Percentiles rank a stretch among this genome's conserved stretches.
Evolutionary conservation across 768 basidiomycete species (phyloP).

Genomic region (Tubosaeta sp.): DNA sequence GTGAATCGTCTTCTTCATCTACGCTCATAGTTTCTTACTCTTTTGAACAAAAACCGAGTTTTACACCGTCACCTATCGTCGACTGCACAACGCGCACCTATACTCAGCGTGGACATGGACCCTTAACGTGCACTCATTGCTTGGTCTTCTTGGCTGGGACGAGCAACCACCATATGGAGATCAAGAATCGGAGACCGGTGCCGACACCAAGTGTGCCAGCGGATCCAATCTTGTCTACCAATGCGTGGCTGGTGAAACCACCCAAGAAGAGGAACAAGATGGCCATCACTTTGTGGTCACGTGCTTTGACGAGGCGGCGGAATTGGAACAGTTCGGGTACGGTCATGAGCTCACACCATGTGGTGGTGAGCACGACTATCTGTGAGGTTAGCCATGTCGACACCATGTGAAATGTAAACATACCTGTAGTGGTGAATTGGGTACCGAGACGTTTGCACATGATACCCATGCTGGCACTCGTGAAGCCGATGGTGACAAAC

Average conservation of each 20-base stretch:
- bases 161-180: conserved; percentile 64
- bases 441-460: conserved; percentile 77
- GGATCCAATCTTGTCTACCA: conserved; percentile 56
- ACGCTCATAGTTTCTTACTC: neutral
- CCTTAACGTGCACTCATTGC: conserved; percentile 44
- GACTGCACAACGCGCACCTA: neutral
- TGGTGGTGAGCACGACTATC: conserved; percentile 75
- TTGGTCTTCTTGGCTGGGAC: conserved; percentile 37
- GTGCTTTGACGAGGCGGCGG: conserved; percentile 47
- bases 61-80: neutral
- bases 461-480: no score
- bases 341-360: conserved; percentile 86
- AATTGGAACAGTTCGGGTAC: conserved; percentile 70
- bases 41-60: neutral
- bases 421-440: conserved; percentile 74
- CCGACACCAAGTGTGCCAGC: conserved; percentile 65
- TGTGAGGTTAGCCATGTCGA: neutral
- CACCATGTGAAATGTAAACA: conserved; percentile 19
- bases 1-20: conserved; percentile 5
- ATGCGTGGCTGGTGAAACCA: conserved; percentile 60
- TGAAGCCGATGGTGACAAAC: no score
- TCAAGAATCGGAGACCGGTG: conserved; percentile 55
- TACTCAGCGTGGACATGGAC: conserved; percentile 49
- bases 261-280: conserved; percentile 70
- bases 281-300: conserved; percentile 71